Base-by-base conservation (phyloP, 192 early-diverging fungal genomes). In the Rhizophlyctis rosea region DNA sequence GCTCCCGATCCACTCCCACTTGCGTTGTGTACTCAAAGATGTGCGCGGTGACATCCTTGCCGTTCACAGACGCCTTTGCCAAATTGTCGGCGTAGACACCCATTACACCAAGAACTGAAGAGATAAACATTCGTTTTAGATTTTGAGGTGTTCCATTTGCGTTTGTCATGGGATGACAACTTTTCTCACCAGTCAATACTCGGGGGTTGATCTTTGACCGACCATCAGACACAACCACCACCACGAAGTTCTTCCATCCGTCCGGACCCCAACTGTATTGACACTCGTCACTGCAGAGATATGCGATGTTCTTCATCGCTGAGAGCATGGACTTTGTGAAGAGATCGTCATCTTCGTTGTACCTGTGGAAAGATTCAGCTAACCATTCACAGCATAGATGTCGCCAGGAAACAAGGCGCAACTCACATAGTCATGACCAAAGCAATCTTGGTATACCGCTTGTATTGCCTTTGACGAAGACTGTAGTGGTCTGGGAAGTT, bases 361-460 rank as follows among this genome's bases (percentile, higher is more conserved):
- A 70, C 90, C 90, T 93, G 36, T 48, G 51, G 47, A 49, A 61
- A 67, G 53, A 3, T 49, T 24, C 16, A 25, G n/a, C 27, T 25
- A 63, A 34, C 28, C 25, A 52, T 32, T 7, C 27, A 5, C 31
- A 61, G 2, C 16, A n/a, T n/a, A n/a, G n/a, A n/a, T n/a, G n/a
- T n/a, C n/a, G n/a, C n/a, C n/a, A n/a, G n/a, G n/a, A n/a, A n/a
- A n/a, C n/a, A n/a, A n/a, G n/a, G n/a, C n/a, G 5, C 4, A 30
- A 34, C 62, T 18, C 81, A 88, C 90, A 91, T 91, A 39, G 90
- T 91, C 2, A 86, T 59, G 39, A 91, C 88, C 34, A 90, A 80
- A 32, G 88, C 85, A 9, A 91, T 54, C 58, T 86, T 84, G 7
- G 81, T 88, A 48, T 83, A 57, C 31, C 87, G 55, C 49, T 82